Evolutionary conservation across 2,329 filamentous ascomycete genomes (phyloP), one percentile per base, ranked within the genome.

Genomic region (Sclerotinia nivalis): DNA sequence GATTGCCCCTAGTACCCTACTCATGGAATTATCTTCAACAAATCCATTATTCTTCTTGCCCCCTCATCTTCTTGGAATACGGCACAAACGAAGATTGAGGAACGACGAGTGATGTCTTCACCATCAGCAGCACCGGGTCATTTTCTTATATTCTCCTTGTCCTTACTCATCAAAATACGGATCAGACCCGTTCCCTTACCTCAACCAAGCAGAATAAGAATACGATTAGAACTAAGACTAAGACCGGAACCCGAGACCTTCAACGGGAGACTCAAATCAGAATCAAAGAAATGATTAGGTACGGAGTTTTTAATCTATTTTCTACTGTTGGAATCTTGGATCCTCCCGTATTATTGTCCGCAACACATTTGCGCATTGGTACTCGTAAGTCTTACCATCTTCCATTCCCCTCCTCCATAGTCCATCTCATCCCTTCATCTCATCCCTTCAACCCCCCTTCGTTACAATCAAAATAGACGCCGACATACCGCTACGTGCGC

Each of bases 381-480:
- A 22, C 28, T 61, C 59, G 18, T 37, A 34, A 43, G 18, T 56
- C 31, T 18, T 37, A 31, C 20, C 45, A n/a, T 22, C 43, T 10
- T 31, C 6, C 64, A 66, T 67, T 47, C 28, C 28, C 45, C 40
- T 45, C 58, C 28, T 37, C 8, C 31, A 22, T 60, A 9, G 45
- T 45, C 52, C 52, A 25, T 28, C 25, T 31, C 37, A 28, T 40
- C 61, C 61, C 61, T n/a, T 59, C 34, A 43, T n/a, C 45, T 31
- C 47, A 65, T 65, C 61, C 61, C 61, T n/a, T 59, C 34, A 43
- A 43, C 34, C 28, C 31, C 47, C 31, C 52, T 9, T 49, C 59
- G 25, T 10, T 25, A 13, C 22, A 50, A 47, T 61, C 40, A 28
- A 40, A 12, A 31, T 28, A 25, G 40, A 28, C 28, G 2, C 25